Conservation (phyloP, 257 asterid species). For the Avicennia marina region DNA sequence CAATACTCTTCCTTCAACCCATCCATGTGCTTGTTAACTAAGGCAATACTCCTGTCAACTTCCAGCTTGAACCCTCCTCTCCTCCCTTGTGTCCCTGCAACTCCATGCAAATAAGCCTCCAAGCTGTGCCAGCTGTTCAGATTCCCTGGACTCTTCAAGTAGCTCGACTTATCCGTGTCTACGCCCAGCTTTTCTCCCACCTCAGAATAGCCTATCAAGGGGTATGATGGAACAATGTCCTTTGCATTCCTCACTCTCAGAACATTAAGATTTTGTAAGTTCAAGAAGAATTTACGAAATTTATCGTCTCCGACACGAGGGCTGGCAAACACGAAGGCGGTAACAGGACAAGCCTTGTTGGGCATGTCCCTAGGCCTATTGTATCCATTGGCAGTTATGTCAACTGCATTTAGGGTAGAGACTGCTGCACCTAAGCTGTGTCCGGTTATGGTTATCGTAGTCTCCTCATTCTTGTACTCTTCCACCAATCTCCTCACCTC, state of each 20-base stretch:
- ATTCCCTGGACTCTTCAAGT: constrained; percentile 50
- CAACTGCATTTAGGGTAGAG: constrained; percentile 59
- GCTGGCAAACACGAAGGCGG: constrained; percentile 63
- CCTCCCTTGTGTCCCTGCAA: constrained; percentile 65
- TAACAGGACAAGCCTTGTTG: constrained; percentile 50
- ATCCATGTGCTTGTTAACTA: constrained; percentile 54
- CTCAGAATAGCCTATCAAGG: constrained; percentile 40
- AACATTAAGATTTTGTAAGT: constrained; percentile 26
- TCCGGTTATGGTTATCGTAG: constrained; percentile 68
- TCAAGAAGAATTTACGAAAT: constrained; percentile 18
- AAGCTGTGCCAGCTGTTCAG: constrained; percentile 44
- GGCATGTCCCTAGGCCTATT: constrained; percentile 36
- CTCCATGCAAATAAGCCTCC: constrained; percentile 73
- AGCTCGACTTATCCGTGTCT: constrained; percentile 48
- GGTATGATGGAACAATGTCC: constrained; percentile 61
- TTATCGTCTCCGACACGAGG: constrained; percentile 63
- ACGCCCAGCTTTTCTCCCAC: constrained; percentile 62
- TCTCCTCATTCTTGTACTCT: constrained; percentile 54
- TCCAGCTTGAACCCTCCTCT: constrained; percentile 50
- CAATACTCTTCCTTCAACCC: constrained; percentile 46
- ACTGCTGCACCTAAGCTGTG: constrained; percentile 87
- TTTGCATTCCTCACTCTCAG: constrained; percentile 42
- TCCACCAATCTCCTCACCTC: constrained; percentile 64
- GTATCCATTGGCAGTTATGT: constrained; percentile 51
- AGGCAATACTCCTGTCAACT: constrained; percentile 43